Evolutionary conservation across 192 early-diverging fungal genomes (phyloP), one percentile per base, ranked within the genome.

Genomic region (Backusella tarrabulga): DNA sequence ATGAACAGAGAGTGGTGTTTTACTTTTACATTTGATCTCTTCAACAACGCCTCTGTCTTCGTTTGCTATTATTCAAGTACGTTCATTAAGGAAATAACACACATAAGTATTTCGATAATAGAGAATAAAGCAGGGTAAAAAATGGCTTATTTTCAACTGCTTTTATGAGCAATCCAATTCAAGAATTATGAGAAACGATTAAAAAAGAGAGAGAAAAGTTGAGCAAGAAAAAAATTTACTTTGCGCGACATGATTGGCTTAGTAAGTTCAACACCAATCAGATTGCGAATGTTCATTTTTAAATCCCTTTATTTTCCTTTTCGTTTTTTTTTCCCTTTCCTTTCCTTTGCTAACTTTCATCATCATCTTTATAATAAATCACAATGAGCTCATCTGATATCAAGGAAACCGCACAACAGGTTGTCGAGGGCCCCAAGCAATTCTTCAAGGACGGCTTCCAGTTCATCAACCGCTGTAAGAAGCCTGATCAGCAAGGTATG

Each of bases 391-490:
- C 79, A 34, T 76, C 79, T 73, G 71, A 67, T 32, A 42, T 71
- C 6, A 78, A 74, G 75, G 86, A 89, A 77, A 87, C 80, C 76
- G 75, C 91, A 81, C 79, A 91, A 76, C 75, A 88, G 67, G 79
- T 97, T 50, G 79, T 94, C 67, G 98, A 98, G 32, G 93, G 90
- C 56, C 97, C 97, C 74, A 92, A 92, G 87, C 92, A 95, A 81
- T 97, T 98, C 83, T 79, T 90, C 42, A 97, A 98, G 88, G 97
- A 99, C 76, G 93, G 95, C 60, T 77, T 94, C 66, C 92, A 93
- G 84, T 92, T 99, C 77, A 84, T 99, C 81, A 94, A 95, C 88
- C 91, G 96, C 19, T 99, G 98, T 88, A 96, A 95, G 76, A 99
- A 99, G 90, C 98, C 98, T 73, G 96, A 95, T 91, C 87, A 90